These are phyloP conservation scores for Hypoxylon cercidicola DNA, from an alignment of 495 filamentous ascomycete species.

Conservation along the genomic window DNA sequence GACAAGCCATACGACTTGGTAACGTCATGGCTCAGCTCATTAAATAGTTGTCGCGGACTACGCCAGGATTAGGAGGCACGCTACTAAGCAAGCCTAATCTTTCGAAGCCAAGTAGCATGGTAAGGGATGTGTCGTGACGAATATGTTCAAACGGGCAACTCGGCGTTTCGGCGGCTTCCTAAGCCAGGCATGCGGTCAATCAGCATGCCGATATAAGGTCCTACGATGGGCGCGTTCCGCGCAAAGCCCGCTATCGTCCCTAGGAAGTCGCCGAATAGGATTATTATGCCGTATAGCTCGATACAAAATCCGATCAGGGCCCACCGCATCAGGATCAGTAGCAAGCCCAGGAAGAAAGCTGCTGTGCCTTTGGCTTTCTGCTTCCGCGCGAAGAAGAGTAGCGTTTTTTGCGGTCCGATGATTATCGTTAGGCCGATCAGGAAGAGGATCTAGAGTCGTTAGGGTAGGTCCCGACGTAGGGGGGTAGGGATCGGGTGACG, in stretches of 20 bases:
- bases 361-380: constrained; percentile 93
- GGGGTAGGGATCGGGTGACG: constrained; percentile 15
- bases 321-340: constrained; percentile 88
- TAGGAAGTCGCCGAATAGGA: constrained; percentile 95
- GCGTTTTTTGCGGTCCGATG: constrained; percentile 91
- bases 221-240: constrained; percentile 83
- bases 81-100: background rate
- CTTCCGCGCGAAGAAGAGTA: constrained; percentile 90
- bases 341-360: constrained; percentile 85
- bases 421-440: constrained; percentile 93
- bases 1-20: constrained; percentile 4
- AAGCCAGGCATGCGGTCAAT: constrained; percentile 70
- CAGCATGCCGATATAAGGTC: constrained; percentile 77
- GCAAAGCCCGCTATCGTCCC: constrained; percentile 91
- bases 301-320: constrained; percentile 87
- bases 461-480: constrained; percentile 3
- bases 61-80: background rate
- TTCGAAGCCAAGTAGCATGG: background rate
- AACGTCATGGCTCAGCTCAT: constrained; percentile 9
- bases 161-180: constrained; percentile 71
- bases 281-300: constrained; percentile 90
- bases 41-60: background rate
- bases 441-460: constrained; percentile 82
- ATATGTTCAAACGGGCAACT: constrained; percentile 72
- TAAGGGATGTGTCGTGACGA: constrained; percentile 1